Percentiles rank a stretch among this genome's conserved stretches.
phyloP scores from a whole-genome alignment of 2,329 filamentous ascomycete species.

The Xylaria sp. region DNA sequence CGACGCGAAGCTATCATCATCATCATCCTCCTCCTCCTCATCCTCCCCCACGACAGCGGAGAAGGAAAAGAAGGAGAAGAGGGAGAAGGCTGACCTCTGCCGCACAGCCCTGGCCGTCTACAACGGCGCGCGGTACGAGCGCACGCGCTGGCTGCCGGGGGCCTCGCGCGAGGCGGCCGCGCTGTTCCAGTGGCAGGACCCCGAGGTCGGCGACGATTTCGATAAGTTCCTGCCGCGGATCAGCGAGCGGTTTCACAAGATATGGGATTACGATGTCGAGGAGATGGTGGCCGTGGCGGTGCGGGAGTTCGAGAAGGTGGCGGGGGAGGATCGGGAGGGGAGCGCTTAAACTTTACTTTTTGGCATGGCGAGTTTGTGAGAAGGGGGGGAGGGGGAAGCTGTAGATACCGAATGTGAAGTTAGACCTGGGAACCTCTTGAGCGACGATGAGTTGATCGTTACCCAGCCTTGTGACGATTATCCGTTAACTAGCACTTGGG shows the following conservation, averaged over 20 bases:
- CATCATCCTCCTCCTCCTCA: too few species aligned
- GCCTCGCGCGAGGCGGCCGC: constrained; percentile 35
- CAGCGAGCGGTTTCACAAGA: constrained; percentile 28
- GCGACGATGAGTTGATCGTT: too few species aligned
- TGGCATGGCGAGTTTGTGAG: too few species aligned
- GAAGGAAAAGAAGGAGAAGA: neutral
- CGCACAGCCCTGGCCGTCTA: constrained; percentile 32
- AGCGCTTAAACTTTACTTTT: neutral
- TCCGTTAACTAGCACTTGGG: too few species aligned
- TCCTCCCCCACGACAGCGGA: too few species aligned
- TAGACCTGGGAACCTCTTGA: too few species aligned
- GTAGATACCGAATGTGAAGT: too few species aligned
- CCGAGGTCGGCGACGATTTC: constrained; percentile 24
- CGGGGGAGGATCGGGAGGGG: neutral
- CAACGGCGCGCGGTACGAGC: constrained; percentile 33
- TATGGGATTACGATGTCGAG: constrained; percentile 37
- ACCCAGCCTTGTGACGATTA: too few species aligned
- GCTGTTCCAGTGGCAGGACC: constrained; percentile 36
- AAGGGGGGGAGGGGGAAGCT: too few species aligned
- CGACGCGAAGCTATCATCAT: constrained; percentile 19
- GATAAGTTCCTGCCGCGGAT: constrained; percentile 29
- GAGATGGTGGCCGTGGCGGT: constrained; percentile 30
- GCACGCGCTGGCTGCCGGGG: constrained; percentile 37
- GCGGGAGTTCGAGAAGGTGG: constrained; percentile 10
- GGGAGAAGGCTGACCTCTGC: constrained; percentile 24